Evolutionary conservation across 1,284 basidiomycete genomes (phyloP).

Genomic region (Fomitopsis palustris): DNA sequence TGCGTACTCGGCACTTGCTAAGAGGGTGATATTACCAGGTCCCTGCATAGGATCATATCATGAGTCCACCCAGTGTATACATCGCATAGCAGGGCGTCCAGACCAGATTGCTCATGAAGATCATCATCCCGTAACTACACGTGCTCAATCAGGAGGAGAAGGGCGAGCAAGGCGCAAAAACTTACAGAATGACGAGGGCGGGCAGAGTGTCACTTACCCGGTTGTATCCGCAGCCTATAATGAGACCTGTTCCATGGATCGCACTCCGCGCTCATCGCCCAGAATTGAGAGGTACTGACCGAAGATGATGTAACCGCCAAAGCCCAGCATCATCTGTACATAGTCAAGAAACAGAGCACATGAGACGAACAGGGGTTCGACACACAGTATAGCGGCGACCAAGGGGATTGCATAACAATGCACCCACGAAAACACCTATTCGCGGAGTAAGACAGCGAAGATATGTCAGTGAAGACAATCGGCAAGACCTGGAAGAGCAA

Average conservation of each 20-base stretch:
- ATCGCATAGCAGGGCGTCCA: not conserved
- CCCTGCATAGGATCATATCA: conserved; percentile 36
- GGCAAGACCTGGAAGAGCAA: conserved; percentile 60
- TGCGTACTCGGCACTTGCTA: conserved; percentile 62
- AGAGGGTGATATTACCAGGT: conserved; percentile 72
- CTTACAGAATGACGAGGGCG: conserved; percentile 2
- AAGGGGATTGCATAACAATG: conserved; percentile 59
- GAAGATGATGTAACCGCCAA: conserved; percentile 1
- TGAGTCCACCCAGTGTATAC: not conserved
- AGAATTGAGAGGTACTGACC: not conserved
- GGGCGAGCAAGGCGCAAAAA: conserved; percentile 11
- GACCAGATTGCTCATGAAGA: conserved; percentile 65
- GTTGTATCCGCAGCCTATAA: conserved; percentile 6
- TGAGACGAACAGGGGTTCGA: not conserved
- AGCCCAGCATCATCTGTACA: conserved; percentile 5
- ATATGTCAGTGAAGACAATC: not conserved
- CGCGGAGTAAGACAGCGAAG: not conserved
- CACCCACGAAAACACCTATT: conserved; percentile 49
- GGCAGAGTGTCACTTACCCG: conserved; percentile 2
- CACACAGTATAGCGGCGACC: conserved; percentile 60
- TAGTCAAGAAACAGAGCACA: conserved; percentile 1
- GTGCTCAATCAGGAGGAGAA: conserved; percentile 43
- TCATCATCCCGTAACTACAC: conserved; percentile 62
- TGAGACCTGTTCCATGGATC: not conserved
- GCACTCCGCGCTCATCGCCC: not conserved